phyloP scores from a whole-genome alignment of 192 early-diverging fungal species.

The Linnemannia schmuckeri region DNA sequence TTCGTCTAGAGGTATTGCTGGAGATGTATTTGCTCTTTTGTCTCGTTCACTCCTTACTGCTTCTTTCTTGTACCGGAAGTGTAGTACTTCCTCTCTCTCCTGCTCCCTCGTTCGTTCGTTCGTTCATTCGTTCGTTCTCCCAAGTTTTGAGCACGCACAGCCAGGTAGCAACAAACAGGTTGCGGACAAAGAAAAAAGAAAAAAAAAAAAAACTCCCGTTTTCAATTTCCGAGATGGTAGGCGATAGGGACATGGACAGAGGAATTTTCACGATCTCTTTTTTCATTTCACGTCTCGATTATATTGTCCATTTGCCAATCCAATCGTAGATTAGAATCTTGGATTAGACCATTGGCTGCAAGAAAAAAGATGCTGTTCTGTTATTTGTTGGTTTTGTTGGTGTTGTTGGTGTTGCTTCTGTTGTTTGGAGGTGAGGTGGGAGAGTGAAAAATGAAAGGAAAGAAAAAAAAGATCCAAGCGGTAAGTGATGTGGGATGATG shows the following conservation, averaged over 20 bases:
- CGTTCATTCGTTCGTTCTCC: background rate
- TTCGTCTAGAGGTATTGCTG: no score
- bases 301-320: no score
- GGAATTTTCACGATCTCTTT: background rate
- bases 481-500: background rate
- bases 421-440: background rate
- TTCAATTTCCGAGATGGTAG: no score
- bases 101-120: background rate
- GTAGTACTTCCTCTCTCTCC: no score
- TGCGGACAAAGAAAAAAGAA: no score
- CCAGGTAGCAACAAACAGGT: no score
- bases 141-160: no score
- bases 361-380: background rate
- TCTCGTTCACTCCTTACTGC: no score
- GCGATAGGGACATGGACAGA: background rate
- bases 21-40: no score
- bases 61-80: no score
- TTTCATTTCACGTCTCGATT: background rate
- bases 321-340: background rate
- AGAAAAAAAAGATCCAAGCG: background rate
- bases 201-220: no score
- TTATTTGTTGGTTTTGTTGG: background rate
- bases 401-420: background rate
- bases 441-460: no score
- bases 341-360: background rate